phyloP scores from a whole-genome alignment of 805 yeast species.

The Lipomyces chichibuensis region DNA sequence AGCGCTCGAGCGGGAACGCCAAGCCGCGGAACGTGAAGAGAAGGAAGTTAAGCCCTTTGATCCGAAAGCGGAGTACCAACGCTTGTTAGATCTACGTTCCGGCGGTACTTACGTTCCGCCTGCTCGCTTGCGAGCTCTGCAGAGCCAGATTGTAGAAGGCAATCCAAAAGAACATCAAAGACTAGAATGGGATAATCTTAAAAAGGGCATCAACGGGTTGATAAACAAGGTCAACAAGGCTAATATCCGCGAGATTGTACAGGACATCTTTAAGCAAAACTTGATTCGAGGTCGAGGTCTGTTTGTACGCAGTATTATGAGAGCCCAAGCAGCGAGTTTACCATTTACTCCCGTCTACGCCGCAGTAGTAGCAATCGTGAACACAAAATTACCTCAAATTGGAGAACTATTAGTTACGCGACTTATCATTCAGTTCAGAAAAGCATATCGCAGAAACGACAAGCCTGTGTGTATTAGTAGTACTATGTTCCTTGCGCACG shows the following conservation, averaged over 20 bases:
- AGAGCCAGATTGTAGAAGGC: constrained; percentile 44
- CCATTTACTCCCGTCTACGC: constrained; percentile 57
- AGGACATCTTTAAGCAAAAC: constrained; percentile 60
- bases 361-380: constrained; percentile 60
- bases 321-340: constrained; percentile 52
- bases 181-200: constrained; percentile 60
- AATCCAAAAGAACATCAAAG: constrained; percentile 53
- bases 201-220: constrained; percentile 52
- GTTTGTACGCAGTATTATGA: constrained; percentile 60
- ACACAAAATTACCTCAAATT: constrained; percentile 67
- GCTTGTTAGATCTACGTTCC: constrained; percentile 47
- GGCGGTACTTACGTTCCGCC: constrained; percentile 61
- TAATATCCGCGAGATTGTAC: constrained; percentile 55
- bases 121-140: constrained; percentile 52
- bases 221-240: constrained; percentile 52
- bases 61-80: constrained; percentile 46
- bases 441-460: constrained; percentile 54
- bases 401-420: constrained; percentile 63
- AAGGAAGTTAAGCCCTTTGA: constrained; percentile 36
- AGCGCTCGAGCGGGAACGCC: constrained; percentile 38
- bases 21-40: constrained; percentile 21
- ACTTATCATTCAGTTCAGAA: constrained; percentile 60
- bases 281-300: constrained; percentile 64
- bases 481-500: constrained; percentile 58
- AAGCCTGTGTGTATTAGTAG: constrained; percentile 50